Base-by-base conservation (phyloP, 805 yeast species). In the Wickerhamiella hasegawae region DNA sequence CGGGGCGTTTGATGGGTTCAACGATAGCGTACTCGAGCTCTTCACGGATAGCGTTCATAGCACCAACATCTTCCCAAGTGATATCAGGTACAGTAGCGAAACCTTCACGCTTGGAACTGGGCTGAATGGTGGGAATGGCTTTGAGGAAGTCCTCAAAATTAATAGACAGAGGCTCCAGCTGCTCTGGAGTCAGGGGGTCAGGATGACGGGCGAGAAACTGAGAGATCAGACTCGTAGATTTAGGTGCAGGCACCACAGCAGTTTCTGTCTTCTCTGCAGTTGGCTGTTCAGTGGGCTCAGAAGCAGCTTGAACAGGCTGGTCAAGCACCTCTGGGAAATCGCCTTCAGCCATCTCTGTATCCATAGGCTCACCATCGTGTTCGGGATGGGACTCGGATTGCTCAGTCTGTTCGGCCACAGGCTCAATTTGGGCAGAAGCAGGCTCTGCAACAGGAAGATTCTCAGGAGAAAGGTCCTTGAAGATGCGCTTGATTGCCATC, bases 81-180 rank as follows among this genome's bases (percentile, higher is more conserved):
- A 90, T 95, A 53, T 90, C 97, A 0, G 98, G 98, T 10, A 90
- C 92, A 0, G 97, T 90, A 0, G 98, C 96, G 58, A 90, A 90
- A 1, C 98, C 98, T 63, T 90, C 98, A 54, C 98, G 76, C 52
- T 85, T 87, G 1, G 96, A 94, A 0, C 96, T 82, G 9, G 98
- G 98, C 59, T 90, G 98, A 31, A 90, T 78, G 0, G 85, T 73
- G 2, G 97, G 96, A 27, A 90, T 58, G 1, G 97, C 97, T 9
- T 69, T 64, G 24, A 79, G 43, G 52, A 90, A 90, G 53, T 90
- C 98, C 11, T 69, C 76, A 42, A 73, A 75, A 2, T 70, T 73
- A 36, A 90, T 85, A 4, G 78, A 68, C 29, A 90, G 59, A 11
- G 85, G 80, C 14, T 63, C 75, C 21, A 90, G 63, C 52, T 87